A percentile compares a stretch with the other conserved stretches of the same genome.
These are phyloP conservation scores for Bipolaris victoriae DNA, from an alignment of 2,329 filamentous ascomycete genomes.

Conservation along the genomic window DNA sequence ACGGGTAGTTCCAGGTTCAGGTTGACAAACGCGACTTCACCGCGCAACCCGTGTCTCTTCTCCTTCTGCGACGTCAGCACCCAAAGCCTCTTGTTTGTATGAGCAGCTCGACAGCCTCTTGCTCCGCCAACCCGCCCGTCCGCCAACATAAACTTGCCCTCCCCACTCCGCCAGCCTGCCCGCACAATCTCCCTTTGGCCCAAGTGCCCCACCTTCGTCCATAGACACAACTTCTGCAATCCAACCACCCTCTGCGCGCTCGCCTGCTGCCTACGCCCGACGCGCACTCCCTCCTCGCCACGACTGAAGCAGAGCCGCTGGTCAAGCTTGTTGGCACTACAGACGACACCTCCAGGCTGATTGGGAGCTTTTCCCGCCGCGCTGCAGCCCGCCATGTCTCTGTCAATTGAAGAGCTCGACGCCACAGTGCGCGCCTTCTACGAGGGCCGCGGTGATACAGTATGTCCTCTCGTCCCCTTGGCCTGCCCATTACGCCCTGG, in stretches of 20 bases:
- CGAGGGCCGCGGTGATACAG: slow-evolving; percentile 92
- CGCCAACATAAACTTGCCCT: slow-evolving; percentile 10
- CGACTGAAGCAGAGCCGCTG: slow-evolving; percentile 15
- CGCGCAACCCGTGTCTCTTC: slow-evolving; percentile 30
- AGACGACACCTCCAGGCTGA: slow-evolving; percentile 29
- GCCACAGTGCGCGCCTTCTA: slow-evolving; percentile 96
- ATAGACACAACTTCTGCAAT: slow-evolving; percentile 36
- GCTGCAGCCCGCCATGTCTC: slow-evolving; percentile 59
- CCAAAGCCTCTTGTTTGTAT: slow-evolving; percentile 25
- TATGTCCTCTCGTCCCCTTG: slow-evolving; percentile 55
- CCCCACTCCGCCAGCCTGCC: slow-evolving; percentile 24
- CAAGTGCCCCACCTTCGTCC: slow-evolving; percentile 45
- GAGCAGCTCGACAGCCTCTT: slow-evolving; percentile 28
- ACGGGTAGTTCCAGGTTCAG: slow-evolving; percentile 20
- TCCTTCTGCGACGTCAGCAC: slow-evolving; percentile 21
- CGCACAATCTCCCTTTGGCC: slow-evolving; percentile 30
- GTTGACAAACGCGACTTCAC: slow-evolving; percentile 29
- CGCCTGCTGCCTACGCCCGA: slow-evolving; percentile 19
- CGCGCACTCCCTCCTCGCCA: slow-evolving; percentile 14
- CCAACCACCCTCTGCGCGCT: slow-evolving; percentile 35
- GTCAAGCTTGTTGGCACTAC: slow-evolving; percentile 30
- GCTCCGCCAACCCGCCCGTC: slow-evolving; percentile 16
- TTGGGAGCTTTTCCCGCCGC: slow-evolving; percentile 44
- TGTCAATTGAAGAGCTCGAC: slow-evolving; percentile 93
- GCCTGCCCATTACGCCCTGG: slow-evolving; percentile 18